phyloP scores from a whole-genome alignment of 2,329 filamentous ascomycete species.

The Cryphonectria radicalis region DNA sequence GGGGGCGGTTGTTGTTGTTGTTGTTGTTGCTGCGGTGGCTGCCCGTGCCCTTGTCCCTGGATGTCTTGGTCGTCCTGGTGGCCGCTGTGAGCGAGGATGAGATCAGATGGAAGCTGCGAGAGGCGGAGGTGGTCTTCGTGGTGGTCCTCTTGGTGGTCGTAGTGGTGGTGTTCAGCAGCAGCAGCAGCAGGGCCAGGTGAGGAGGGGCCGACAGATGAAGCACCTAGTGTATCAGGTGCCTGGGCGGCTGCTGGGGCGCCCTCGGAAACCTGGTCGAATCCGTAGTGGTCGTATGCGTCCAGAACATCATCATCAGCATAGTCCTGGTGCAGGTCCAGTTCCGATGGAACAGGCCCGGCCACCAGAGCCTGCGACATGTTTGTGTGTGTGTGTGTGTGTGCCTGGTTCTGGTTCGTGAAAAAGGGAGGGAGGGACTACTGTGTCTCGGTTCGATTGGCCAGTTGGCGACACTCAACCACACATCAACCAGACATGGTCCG shows the following conservation, averaged over 20 bases:
- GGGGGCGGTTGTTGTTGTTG: constrained; percentile 5
- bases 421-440: background rate
- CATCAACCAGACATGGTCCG: constrained; percentile 28
- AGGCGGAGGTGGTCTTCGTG: background rate
- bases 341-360: constrained; percentile 21
- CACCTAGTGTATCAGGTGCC: constrained; percentile 30
- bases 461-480: constrained; percentile 18
- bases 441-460: constrained; percentile 20
- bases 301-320: constrained; percentile 22
- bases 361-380: constrained; percentile 24
- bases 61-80: constrained; percentile 3
- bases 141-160: background rate
- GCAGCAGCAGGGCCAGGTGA: constrained; percentile 3
- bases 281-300: constrained; percentile 29
- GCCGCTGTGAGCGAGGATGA: background rate
- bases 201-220: constrained; percentile 28
- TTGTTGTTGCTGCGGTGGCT: constrained; percentile 7
- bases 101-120: constrained; percentile 13
- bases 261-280: constrained; percentile 21
- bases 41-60: constrained; percentile 12
- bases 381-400: background rate
- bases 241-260: constrained; percentile 24
- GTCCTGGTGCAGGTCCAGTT: constrained; percentile 23
- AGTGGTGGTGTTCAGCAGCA: background rate
- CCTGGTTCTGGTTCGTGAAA: background rate